Percentiles rank a stretch among this genome's conserved stretches.
Conservation (phyloP, 75 land plant species). For the Larix kaempferi region DNA sequence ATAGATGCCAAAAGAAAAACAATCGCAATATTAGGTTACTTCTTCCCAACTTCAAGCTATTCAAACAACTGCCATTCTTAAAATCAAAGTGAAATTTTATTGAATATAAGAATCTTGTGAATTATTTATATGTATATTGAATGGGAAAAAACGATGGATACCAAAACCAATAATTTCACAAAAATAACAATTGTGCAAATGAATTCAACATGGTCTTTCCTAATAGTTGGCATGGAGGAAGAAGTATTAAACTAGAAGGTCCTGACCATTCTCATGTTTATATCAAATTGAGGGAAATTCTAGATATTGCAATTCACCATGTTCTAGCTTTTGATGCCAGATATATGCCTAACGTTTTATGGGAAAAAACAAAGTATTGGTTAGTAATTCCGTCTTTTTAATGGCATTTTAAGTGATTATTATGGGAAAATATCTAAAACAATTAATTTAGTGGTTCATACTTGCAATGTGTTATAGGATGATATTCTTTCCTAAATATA, state of each 20-base stretch:
- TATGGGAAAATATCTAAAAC: background rate
- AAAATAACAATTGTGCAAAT: no score
- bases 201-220: no score
- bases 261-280: conserved; percentile 92
- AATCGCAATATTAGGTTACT: no score
- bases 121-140: no score
- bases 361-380: conserved; percentile 89
- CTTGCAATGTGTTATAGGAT: background rate
- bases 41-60: no score
- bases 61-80: no score
- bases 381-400: conserved; percentile 19
- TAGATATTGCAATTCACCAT: conserved; percentile 48
- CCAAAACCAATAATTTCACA: no score
- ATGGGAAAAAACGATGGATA: no score
- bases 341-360: conserved; percentile 65
- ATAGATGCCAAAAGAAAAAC: no score
- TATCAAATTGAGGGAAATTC: conserved; percentile 37
- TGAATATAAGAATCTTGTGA: no score
- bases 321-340: conserved; percentile 69
- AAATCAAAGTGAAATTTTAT: no score
- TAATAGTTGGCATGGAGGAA: conserved; percentile 81
- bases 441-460: background rate
- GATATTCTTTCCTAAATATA: background rate
- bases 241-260: conserved; percentile 73
- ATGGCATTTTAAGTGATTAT: background rate